phyloP scores from a whole-genome alignment of 2,329 filamentous ascomycete species.

The Hymenoscyphus linearis region DNA sequence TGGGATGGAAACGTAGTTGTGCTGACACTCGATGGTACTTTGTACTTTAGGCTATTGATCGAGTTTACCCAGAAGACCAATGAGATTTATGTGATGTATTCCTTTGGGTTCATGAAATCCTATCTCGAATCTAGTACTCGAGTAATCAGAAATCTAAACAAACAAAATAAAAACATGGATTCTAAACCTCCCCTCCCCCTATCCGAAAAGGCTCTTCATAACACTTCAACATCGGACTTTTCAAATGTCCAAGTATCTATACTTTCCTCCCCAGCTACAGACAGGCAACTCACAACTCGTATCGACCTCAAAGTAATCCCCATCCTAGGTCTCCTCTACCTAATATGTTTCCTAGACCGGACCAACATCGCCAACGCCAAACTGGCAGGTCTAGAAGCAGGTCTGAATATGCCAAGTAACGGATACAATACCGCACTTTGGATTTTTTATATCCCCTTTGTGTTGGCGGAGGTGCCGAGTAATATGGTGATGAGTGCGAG shows the following conservation, averaged over 20 bases:
- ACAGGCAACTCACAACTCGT: constrained; percentile 12
- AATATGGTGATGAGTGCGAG: constrained; percentile 48
- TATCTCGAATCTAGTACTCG: background rate
- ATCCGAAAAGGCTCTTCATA: background rate
- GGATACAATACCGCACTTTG: constrained; percentile 12
- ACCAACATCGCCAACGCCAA: constrained; percentile 42
- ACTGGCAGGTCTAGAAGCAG: constrained; percentile 9
- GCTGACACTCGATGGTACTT: background rate
- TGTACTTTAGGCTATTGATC: background rate
- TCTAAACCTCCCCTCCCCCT: background rate
- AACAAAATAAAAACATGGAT: background rate
- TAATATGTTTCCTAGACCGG: constrained; percentile 44
- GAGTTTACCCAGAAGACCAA: background rate
- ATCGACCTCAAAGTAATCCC: constrained; percentile 37
- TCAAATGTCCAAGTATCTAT: background rate
- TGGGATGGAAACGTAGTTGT: background rate
- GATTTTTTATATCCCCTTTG: constrained; percentile 16
- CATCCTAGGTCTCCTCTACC: constrained; percentile 49
- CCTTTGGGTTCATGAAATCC: background rate
- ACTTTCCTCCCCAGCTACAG: constrained; percentile 2
- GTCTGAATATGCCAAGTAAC: constrained; percentile 7
- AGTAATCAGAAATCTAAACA: background rate
- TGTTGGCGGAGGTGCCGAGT: constrained; percentile 40
- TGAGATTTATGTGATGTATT: background rate
- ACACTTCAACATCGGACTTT: background rate